phyloP scores from a whole-genome alignment of 495 filamentous ascomycete genomes.

The Neurospora africana region DNA sequence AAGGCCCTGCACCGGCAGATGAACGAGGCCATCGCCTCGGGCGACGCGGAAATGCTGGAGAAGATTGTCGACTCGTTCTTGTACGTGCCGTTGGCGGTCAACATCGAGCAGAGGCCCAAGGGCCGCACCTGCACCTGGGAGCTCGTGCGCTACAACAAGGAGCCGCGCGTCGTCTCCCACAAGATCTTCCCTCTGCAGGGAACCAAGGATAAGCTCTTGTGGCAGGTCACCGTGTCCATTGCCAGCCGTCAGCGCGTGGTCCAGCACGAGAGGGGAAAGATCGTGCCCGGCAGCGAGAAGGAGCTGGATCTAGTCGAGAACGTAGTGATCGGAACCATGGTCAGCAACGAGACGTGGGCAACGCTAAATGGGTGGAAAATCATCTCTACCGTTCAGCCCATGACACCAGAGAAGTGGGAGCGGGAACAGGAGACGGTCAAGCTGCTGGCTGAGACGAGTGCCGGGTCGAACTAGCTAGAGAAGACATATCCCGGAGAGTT shows the following conservation, averaged over 20 bases:
- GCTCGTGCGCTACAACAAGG: slow-evolving; percentile 49
- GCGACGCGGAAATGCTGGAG: slow-evolving; percentile 46
- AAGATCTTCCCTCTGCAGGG: slow-evolving; percentile 41
- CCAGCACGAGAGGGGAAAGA: slow-evolving; percentile 25
- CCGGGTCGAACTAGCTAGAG: not conserved
- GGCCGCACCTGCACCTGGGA: slow-evolving; percentile 50
- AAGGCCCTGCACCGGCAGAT: slow-evolving; percentile 54
- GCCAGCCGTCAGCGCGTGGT: slow-evolving; percentile 53
- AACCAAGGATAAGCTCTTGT: slow-evolving; percentile 25
- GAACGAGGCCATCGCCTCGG: slow-evolving; percentile 61
- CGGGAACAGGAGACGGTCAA: slow-evolving; percentile 10
- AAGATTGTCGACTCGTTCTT: slow-evolving; percentile 53
- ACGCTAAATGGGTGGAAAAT: slow-evolving; percentile 55
- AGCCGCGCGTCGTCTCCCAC: slow-evolving; percentile 51
- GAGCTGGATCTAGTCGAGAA: slow-evolving; percentile 63
- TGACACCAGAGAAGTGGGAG: slow-evolving; percentile 40
- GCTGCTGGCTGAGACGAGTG: not conserved
- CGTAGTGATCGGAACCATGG: slow-evolving; percentile 58
- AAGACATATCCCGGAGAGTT: not conserved
- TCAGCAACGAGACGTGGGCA: slow-evolving; percentile 38
- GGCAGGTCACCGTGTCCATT: slow-evolving; percentile 67
- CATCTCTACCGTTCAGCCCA: slow-evolving; percentile 60
- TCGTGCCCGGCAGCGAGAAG: slow-evolving; percentile 39
- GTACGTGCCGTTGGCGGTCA: slow-evolving; percentile 38
- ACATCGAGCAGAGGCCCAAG: slow-evolving; percentile 45